Base-by-base conservation (phyloP, 331 rosid genomes). In the Phaseolus coccineus region DNA sequence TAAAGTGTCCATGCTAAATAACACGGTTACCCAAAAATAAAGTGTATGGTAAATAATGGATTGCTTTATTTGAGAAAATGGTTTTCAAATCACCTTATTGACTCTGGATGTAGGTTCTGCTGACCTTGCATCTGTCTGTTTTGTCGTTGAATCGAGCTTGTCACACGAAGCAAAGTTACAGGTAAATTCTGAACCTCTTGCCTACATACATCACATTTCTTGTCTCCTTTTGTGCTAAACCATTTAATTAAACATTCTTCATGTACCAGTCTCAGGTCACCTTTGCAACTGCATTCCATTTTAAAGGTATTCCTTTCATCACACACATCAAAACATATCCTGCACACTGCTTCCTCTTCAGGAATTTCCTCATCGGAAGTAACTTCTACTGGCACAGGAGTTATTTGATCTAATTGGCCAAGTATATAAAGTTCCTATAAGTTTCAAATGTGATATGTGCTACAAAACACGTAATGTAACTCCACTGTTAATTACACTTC, bases 231-330 rank as follows among this genome's bases (percentile, higher is more conserved):
- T 46, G 84, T 81, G 87, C 82, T 93, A 84, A 95, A 93, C 98
- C 99, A 95, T 88, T 88, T 89, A 58, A 93, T 84, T 53, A 89
- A 87, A 84, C 99, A 95, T 77, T 90, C 91, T 87, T 89, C 96
- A 81, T 95, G 99, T 61, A 90, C 90, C 82, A 95, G 90, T 77
- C 87, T 90, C 77, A 95, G 93, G 81, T 84, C 97, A 77, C 99
- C 99, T 85, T 95, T 95, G 90, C 99, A 95, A 81, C 92, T 83
- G 86, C 99, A 95, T 87, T 95, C 99, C 98, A 95, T 90, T 91
- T 93, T 95, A 35, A 95, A 90, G 4, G 99, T 95, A 82, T 93
- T 95, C 76, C 89, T 84, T 88, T 91, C 98, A 55, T 91, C 94
- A 44, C 97, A 95, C 58, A 58, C 90, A 53, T 93, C 99, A 68